Evolutionary conservation across 2,329 filamentous ascomycete species (phyloP), one percentile per base, ranked within the genome.

Genomic region (Alternaria dauci): DNA sequence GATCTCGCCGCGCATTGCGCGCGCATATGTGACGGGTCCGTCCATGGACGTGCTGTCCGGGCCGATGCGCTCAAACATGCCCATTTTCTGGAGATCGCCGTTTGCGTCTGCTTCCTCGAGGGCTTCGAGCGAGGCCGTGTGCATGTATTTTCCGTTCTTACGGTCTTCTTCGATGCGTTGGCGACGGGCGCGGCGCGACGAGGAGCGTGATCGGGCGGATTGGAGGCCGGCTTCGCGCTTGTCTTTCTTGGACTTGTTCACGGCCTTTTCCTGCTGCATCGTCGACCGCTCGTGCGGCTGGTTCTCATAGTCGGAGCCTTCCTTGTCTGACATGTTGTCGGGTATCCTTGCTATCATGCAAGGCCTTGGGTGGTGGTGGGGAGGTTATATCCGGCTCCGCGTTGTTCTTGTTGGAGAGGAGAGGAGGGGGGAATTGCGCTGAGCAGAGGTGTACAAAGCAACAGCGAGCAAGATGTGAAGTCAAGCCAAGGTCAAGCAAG

Each of bases 21-120:
- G 76, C 14, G 85, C 83, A 55, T 83, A 78, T 18, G 85, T 86
- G 32, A 87, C 85, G 5, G 85, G 84, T 1, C 84, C 85, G 62
- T 84, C 81, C 85, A 86, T 87, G 53, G 80, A 83, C 46, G 85
- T 85, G 69, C 79, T 81, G 63, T 86, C 84, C 11, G 84, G 83
- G 8, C 84, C 84, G 64, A 87, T 86, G 46, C 81, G 82, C 71
- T 86, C 84, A 63, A 86, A 86, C 30, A 82, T 81, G 59, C 82
- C 79, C 80, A 84, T 83, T 60, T 79, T 75, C 42, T 79, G 71
- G 52, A 83, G 70, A 61, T 84, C 82, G 51, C 78, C 78, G 59
- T 82, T 85, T 59, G 81, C 83, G 66, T 84, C 83, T 55, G 82
- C 83, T 72, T 83, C 82, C 63, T 84, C 82, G 55, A 84, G 77